Base-by-base conservation (phyloP, 495 filamentous ascomycete species). In the Margaritispora aquatica region DNA sequence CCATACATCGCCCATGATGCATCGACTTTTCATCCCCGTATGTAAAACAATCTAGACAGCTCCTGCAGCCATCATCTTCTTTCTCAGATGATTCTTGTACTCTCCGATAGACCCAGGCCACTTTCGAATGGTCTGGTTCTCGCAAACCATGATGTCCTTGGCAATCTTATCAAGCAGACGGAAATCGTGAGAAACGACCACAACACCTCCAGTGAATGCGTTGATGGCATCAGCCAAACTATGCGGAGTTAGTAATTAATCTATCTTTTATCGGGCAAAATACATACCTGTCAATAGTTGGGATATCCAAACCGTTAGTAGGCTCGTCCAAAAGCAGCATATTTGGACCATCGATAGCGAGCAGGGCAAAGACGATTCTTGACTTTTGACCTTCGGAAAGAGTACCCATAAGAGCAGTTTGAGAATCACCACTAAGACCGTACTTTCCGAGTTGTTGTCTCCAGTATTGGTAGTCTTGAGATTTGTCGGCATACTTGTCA, bases 401-500 rank as follows among this genome's bases (percentile, higher is more conserved):
- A 13, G 94, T 99, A 55, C 94, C 94, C 83, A 99, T 99, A 65
- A 97, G 80, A 55, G 94, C 92, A 19, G 95, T 99, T 80, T 99
- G 94, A 54, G 90, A 75, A 61, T 96, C 90, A 70, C 94, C 94
- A 26, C 82, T 86, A 51, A 99, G 80, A 70, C 94, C 94, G 69
- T 97, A 99, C 63, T 85, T 81, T 63, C 94, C 94, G 24, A 99
- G 88, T 78, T 94, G 91, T 76, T 97, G 95, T 67, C 94, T 82
- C 94, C 94, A 99, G 80, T 96, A 99, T 77, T 99, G 94, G 82
- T 96, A 96, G 70, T 99, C 94, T 71, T 99, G 94, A 57, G 82
- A 87, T 74, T 92, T 89, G 64, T 86, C 79, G 59, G 77, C 73
- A 77, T 96, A 96, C 77, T 94, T 96, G 78, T 97, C 94, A 58